phyloP scores from a whole-genome alignment of 1,139 yeast species.

The Kluyveromyces marxianus region DNA sequence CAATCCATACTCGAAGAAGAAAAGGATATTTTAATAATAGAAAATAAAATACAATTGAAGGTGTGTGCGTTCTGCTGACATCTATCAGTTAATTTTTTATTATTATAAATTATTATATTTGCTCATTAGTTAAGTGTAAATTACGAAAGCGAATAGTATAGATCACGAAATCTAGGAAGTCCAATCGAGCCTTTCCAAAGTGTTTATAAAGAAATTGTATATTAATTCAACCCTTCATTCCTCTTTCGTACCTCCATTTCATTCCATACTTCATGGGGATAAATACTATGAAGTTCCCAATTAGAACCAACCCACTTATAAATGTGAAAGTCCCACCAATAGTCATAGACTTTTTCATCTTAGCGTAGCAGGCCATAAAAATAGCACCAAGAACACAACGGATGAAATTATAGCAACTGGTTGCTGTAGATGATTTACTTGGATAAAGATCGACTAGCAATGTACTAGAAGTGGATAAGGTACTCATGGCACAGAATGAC shows the following conservation, averaged over 20 bases:
- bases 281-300: conserved; percentile 21
- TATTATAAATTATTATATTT: too few relatives aligned
- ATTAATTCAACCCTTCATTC: conserved; percentile 3
- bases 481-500: conserved; percentile 47
- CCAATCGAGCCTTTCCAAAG: not conserved
- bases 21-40: too few relatives aligned
- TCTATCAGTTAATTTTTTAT: too few relatives aligned
- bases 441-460: conserved; percentile 58
- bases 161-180: not conserved
- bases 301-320: conserved; percentile 33
- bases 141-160: too few relatives aligned
- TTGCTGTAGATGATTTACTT: conserved; percentile 49
- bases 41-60: too few relatives aligned
- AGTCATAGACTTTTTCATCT: conserved; percentile 45
- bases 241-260: conserved; percentile 26
- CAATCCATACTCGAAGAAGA: too few relatives aligned
- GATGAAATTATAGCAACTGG: conserved; percentile 52
- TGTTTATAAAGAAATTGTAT: conserved; percentile 12
- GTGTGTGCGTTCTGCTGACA: too few relatives aligned
- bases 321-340: conserved; percentile 62
- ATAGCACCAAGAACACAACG: conserved; percentile 56
- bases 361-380: conserved; percentile 53
- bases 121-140: too few relatives aligned
- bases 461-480: conserved; percentile 46
- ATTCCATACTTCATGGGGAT: conserved; percentile 29